Evolutionary conservation across 441 rosid genomes (phyloP).

Genomic region (Gossypium laxum): DNA sequence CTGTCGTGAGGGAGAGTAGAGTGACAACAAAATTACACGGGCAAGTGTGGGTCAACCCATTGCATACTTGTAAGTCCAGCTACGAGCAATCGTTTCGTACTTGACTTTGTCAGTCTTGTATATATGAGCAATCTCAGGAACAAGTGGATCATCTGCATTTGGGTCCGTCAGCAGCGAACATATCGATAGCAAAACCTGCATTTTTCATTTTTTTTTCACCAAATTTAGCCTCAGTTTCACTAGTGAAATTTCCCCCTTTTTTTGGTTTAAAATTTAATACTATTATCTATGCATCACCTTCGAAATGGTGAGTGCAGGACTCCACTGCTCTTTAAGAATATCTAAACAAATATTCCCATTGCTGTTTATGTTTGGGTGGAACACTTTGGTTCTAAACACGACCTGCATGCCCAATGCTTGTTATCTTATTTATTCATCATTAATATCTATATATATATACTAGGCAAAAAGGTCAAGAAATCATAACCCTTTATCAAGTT

Average conservation of each 20-base stretch:
- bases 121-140: constrained; percentile 34
- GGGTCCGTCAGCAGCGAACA: constrained; percentile 34
- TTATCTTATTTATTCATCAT: background rate
- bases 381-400: constrained; percentile 30
- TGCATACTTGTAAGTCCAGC: constrained; percentile 35
- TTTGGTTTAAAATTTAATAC: background rate
- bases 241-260: background rate
- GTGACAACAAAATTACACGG: background rate
- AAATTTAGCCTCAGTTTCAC: background rate
- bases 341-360: constrained; percentile 34
- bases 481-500: background rate
- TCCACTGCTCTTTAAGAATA: constrained; percentile 40
- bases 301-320: constrained; percentile 36
- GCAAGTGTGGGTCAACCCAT: constrained; percentile 23
- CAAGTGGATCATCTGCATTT: constrained; percentile 34
- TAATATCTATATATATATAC: too few relatives aligned
- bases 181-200: constrained; percentile 27
- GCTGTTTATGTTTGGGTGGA: constrained; percentile 35
- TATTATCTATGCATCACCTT: constrained; percentile 16
- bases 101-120: constrained; percentile 25
- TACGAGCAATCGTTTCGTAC: constrained; percentile 29
- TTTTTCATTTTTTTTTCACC: background rate
- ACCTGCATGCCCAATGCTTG: constrained; percentile 18
- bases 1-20: background rate
- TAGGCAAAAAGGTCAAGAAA: background rate